Evolutionary conservation across 192 early-diverging fungal species (phyloP), one percentile per base, ranked within the genome.

Genomic region (Coemansia sp.): DNA sequence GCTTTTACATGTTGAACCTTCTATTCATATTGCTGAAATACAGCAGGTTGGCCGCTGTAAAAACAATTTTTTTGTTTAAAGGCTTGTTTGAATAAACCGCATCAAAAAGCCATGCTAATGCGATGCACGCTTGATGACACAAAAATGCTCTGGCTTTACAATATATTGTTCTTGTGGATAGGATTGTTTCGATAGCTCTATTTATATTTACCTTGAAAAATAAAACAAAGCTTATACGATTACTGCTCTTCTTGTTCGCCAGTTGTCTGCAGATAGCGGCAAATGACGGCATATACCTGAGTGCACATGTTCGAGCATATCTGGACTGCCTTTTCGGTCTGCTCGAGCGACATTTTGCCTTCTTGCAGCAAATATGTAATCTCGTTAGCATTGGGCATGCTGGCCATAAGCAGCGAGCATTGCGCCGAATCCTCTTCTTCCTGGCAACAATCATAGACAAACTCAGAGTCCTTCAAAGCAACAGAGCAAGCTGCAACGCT

Each of bases 401-500:
- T 61, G 2, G 80, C 71, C 4, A 83, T 38, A 28, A 83, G 63
- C 56, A 72, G 40, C 48, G 73, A 69, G 70, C 70, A 72, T 0
- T 55, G 32, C 1, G 68, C 61, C 5, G 51, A 64, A 18, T 77
- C 72, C 49, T 83, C 75, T 34, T 83, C 80, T 0, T 36, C n/a
- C 40, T 83, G 80, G 0, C 68, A 58, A 64, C 75, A 83, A 34
- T 83, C 80, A 28, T 63, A 68, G 3, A 71, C 38, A 71, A 75
- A 83, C 61, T 73, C 65, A 30, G 63, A 59, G 11, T 56, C 63
- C 10, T 59, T 29, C 32, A 77, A 61, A 2, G 71, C 67, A 61
- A 83, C 73, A 4, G 83, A 84, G 66, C 79, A 75, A 11, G 79
- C 75, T 2, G 75, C 71, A 22, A 84, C 83, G 25, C 64, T 81